A percentile compares a stretch with the other conserved stretches of the same genome.
Conservation (phyloP, 2,329 filamentous ascomycete genomes). For the Mariannaea sp. region DNA sequence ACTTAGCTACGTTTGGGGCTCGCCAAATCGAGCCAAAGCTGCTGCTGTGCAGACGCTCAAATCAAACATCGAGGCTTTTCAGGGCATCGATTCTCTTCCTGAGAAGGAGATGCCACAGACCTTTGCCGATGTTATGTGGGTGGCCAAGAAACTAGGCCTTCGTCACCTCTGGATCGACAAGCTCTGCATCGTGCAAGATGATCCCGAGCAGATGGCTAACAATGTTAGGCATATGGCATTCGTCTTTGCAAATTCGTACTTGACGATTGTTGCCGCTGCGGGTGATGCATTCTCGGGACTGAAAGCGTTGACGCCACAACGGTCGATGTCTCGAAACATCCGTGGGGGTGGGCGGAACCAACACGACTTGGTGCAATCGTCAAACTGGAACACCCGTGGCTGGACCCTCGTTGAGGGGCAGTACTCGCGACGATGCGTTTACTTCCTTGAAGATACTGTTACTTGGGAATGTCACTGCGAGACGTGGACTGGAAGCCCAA, state of each 20-base stretch:
- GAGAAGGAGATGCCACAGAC: constrained; percentile 48
- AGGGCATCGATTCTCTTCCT: constrained; percentile 42
- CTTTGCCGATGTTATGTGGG: constrained; percentile 51
- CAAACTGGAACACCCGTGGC: constrained; percentile 47
- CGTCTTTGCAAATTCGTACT: constrained; percentile 51
- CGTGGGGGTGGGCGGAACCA: constrained; percentile 40
- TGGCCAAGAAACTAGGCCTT: constrained; percentile 49
- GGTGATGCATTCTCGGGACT: constrained; percentile 47
- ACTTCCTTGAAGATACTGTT: constrained; percentile 49
- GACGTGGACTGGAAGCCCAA: constrained; percentile 45
- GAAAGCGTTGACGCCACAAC: constrained; percentile 43
- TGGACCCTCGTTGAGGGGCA: constrained; percentile 52
- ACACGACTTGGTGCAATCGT: constrained; percentile 46
- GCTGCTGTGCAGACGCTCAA: constrained; percentile 41
- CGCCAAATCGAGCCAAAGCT: constrained; percentile 34
- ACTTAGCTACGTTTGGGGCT: constrained; percentile 53
- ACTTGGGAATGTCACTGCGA: constrained; percentile 55
- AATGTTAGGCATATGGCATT: constrained; percentile 52
- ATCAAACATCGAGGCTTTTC: constrained; percentile 45
- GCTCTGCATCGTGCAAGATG: constrained; percentile 52
- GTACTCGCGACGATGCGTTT: constrained; percentile 50
- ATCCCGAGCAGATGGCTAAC: constrained; percentile 45
- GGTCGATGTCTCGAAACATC: constrained; percentile 33
- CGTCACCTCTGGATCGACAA: constrained; percentile 54
- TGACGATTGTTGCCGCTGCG: constrained; percentile 51